Evolutionary conservation across 2,329 filamentous ascomycete genomes (phyloP).

Genomic region (Ceratocystis cacaofunesta): DNA sequence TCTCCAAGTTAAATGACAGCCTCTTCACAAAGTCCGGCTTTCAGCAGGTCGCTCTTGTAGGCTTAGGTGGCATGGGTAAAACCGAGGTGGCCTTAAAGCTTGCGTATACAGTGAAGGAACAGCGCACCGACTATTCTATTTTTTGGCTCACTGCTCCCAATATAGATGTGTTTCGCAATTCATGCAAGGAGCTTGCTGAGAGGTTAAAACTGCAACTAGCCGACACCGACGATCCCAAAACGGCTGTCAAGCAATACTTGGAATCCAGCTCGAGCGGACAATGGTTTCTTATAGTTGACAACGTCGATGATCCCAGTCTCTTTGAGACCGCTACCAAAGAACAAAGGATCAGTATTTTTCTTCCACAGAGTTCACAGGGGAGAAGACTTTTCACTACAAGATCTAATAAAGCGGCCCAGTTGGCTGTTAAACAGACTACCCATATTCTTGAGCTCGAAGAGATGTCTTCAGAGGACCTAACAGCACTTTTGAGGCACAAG

Average conservation of each 20-base stretch:
- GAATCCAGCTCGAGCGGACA: slow-evolving; percentile 17
- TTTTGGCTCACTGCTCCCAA: background rate
- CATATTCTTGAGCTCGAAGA: background rate
- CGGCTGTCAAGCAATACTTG: slow-evolving; percentile 16
- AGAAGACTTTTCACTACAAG: slow-evolving; percentile 8
- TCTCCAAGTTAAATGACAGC: background rate
- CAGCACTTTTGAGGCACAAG: background rate
- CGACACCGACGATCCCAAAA: background rate
- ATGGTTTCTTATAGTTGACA: slow-evolving; percentile 21
- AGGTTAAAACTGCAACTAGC: background rate
- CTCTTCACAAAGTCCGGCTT: background rate
- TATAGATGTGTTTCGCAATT: background rate
- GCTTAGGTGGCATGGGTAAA: background rate
- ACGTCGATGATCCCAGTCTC: slow-evolving; percentile 19
- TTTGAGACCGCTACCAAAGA: background rate
- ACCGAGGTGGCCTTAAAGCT: background rate
- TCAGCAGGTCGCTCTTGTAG: background rate
- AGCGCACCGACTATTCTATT: background rate
- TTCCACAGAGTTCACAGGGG: slow-evolving; percentile 20
- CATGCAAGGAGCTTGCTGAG: background rate
- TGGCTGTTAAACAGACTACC: background rate
- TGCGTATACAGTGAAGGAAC: background rate
- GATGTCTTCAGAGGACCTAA: background rate
- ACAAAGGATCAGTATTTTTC: slow-evolving; percentile 17
- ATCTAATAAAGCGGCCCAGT: background rate